Evolutionary conservation across 2,329 filamentous ascomycete genomes (phyloP).

Genomic region (Chaetomiaceae sp.): DNA sequence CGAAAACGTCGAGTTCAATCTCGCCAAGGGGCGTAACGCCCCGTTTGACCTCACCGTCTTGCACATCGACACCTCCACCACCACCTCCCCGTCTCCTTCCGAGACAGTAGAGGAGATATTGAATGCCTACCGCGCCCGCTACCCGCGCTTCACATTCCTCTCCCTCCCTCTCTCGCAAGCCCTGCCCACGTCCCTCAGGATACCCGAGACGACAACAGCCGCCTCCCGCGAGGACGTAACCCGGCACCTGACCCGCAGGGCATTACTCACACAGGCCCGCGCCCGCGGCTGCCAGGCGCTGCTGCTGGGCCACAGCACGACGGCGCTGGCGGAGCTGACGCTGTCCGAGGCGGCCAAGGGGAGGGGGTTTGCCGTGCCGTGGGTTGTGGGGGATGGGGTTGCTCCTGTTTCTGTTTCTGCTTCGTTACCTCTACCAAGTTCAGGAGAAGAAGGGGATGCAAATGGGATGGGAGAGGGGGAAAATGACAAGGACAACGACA

Average conservation of each 20-base stretch:
- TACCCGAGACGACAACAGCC: constrained; percentile 39
- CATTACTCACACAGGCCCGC: constrained; percentile 64
- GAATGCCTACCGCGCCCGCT: constrained; percentile 52
- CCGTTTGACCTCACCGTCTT: constrained; percentile 64
- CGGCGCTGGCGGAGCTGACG: constrained; percentile 77
- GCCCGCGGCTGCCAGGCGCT: constrained; percentile 61
- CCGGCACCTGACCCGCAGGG: constrained; percentile 63
- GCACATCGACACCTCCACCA: constrained; percentile 37
- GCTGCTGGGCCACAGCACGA: constrained; percentile 82
- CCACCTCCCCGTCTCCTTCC: background rate
- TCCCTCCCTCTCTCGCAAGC: constrained; percentile 50
- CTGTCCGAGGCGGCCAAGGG: constrained; percentile 89
- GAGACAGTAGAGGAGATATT: constrained; percentile 34
- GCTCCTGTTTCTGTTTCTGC: constrained; percentile 21
- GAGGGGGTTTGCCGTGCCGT: constrained; percentile 76
- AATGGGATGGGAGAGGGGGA: constrained; percentile 19
- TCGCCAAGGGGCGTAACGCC: constrained; percentile 57
- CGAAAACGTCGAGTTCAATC: constrained; percentile 62
- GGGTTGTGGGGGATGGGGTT: constrained; percentile 72
- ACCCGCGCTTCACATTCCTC: constrained; percentile 62
- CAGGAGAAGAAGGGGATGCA: too few relatives aligned
- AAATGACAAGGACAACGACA: background rate
- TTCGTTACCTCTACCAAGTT: too few relatives aligned
- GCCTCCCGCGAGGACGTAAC: constrained; percentile 73
- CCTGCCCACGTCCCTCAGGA: constrained; percentile 43